Evolutionary conservation across 371 early-diverging fungal species (phyloP).

Genomic region (Zancudomyces culisetae): DNA sequence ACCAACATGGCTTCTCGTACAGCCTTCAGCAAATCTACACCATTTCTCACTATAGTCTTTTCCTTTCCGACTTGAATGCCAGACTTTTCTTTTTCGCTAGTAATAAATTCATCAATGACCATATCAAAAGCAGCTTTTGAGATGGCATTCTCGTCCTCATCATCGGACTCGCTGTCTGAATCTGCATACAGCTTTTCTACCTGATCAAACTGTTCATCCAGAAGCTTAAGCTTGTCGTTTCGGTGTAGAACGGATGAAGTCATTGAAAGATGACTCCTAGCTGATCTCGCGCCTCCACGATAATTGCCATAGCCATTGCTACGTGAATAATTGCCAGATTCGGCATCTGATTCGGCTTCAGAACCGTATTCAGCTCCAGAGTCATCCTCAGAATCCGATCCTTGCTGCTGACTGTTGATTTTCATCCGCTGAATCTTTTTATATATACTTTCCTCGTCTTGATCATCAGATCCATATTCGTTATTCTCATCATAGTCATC

Average conservation of each 20-base stretch:
- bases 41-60: constrained; percentile 29
- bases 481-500: constrained; percentile 6
- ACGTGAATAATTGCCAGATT: neutral
- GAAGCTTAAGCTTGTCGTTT: constrained; percentile 59
- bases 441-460: constrained; percentile 30
- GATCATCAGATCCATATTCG: constrained; percentile 15
- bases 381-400: constrained; percentile 23
- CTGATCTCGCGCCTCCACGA: neutral
- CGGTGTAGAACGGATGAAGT: constrained; percentile 83
- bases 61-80: constrained; percentile 44
- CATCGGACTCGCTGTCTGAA: constrained; percentile 24
- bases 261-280: constrained; percentile 43
- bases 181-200: constrained; percentile 16
- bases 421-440: constrained; percentile 42
- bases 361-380: constrained; percentile 15
- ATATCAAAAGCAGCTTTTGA: constrained; percentile 26
- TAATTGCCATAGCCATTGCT: neutral
- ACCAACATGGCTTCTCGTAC: constrained; percentile 40
- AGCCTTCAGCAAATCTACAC: constrained; percentile 39
- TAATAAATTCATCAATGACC: constrained; percentile 80
- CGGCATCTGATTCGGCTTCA: neutral
- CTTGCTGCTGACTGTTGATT: constrained; percentile 23
- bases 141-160: constrained; percentile 25
- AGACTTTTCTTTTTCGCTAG: constrained; percentile 36
- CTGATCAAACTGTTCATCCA: constrained; percentile 86